Percentiles rank a stretch among this genome's conserved stretches.
These are phyloP conservation scores for Daldinia sp. DNA, from an alignment of 2,329 filamentous ascomycete genomes.

Conservation along the genomic window DNA sequence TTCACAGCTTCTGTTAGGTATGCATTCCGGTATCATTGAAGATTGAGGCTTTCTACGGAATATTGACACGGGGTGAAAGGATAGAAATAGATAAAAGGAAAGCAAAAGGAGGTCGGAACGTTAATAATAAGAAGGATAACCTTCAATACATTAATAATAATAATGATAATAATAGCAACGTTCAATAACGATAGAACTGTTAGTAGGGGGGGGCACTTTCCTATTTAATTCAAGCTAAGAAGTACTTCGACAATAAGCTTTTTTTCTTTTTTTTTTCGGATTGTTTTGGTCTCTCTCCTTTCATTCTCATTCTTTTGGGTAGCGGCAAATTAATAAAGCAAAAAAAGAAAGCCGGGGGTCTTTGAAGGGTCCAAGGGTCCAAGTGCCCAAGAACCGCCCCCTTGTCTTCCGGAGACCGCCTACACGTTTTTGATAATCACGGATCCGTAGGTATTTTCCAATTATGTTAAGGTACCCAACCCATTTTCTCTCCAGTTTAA, in stretches of 20 bases:
- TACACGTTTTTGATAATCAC: background rate
- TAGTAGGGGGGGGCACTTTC: slow-evolving; percentile 2
- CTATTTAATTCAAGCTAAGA: too few species aligned
- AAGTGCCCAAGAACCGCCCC: background rate
- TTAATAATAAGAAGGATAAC: background rate
- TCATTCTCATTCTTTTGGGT: background rate
- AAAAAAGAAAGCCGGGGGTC: background rate
- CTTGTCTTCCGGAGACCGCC: background rate
- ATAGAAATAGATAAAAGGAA: background rate
- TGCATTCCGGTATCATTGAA: background rate
- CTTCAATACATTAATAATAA: too few species aligned
- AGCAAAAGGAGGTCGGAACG: background rate
- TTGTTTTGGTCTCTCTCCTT: too few species aligned
- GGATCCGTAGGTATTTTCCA: background rate
- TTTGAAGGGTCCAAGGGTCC: background rate
- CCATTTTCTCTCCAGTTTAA: too few species aligned
- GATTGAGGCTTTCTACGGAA: background rate
- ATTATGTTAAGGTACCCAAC: too few species aligned
- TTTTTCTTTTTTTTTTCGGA: too few species aligned
- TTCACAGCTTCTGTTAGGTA: background rate
- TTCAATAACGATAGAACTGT: background rate
- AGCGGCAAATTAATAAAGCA: background rate
- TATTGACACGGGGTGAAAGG: slow-evolving; percentile 1
- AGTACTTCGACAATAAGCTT: background rate
- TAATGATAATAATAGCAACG: background rate